Evolutionary conservation across 805 yeast genomes (phyloP), one percentile per base, ranked within the genome.

Genomic region (Saturnispora dispora): DNA sequence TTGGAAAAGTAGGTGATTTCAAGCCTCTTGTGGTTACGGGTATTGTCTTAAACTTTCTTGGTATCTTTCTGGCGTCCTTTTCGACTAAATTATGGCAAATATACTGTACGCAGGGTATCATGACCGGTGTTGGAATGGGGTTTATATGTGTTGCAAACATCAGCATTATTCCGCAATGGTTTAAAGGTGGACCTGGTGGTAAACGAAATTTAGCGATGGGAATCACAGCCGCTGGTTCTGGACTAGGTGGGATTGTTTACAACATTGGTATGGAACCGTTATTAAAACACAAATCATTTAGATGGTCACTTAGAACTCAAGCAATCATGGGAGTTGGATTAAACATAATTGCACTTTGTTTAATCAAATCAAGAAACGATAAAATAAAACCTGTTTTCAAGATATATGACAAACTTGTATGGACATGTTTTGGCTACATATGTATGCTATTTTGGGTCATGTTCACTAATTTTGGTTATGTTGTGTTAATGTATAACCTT

Each of bases 121-220:
- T 84, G 42, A 76, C 74, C 48, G 85, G 88, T 28, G 59, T 76
- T 28, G 82, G 83, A 3, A 63, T 79, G 56, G 79, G 87, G 0
- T 62, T 80, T 10, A 69, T 81, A 40, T 75, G 79, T 48, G 71
- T 81, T 3, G 83, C 90, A 1, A 81, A 78, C 4, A 67, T 79
- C 18, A 72, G 79, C 1, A 64, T 83, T 13, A 58, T 85, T 25
- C 88, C 89, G 0, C 85, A 80, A 51, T 85, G 86, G 84, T 85
- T 85, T 61, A 55, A 63, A 51, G 59, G 58, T 45, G 59, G 59
- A 4, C 57, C 55, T 11, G 58, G 57, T 43, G 81, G 77, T 56
- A 81, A 69, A 53, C 71, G 90, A 57, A 82, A 81, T 27, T 60
- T 74, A 17, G 79, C 79, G 1, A 60, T 69, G 46, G 78, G 79